Base-by-base conservation (phyloP, 257 asterid species). In the Pogostemon cablin region DNA sequence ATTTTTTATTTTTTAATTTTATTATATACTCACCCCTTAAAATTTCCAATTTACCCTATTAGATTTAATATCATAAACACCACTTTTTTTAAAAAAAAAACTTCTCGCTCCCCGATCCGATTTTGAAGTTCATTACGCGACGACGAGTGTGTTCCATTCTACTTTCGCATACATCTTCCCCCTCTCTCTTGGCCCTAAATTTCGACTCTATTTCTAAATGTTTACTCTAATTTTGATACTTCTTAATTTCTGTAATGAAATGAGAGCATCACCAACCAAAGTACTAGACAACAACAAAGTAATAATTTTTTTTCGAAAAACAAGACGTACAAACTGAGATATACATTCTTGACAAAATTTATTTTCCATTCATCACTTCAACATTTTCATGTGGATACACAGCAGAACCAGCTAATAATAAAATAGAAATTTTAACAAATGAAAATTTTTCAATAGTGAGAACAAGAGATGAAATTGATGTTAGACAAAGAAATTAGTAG, bases 231-330 rank as follows among this genome's bases (percentile, higher is more conserved):
- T 25, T 25, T 25, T 25, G 1, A 25, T 25, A 25, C 32, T 25
- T 25, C 32, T 25, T 25, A 25, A 25, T 25, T 25, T 25, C 1
- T 25, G 32, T 25, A 25, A 25, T 25, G 75, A 25, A 25, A 25
- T 25, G 32, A 25, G 68, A 73, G 74, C 78, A 78, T 69, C 75
- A 67, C 74, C 79, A 65, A 68, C 76, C 74, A 25, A 2, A 25
- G 32, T 25, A 25, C 32, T 25, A 44, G 46, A 80, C 72, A 74
- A 60, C 64, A 76, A 53, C 80, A 60, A 46, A 57, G 62, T 43
- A 63, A 50, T 49, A 62, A 62, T 34, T n/a, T 25, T 25, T 25
- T 59, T 32, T 5, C 9, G 71, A 10, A 46, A 48, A 3, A 53
- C n/a, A 42, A 65, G 34, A 34, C 37, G 48, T 17, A 44, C 3